Evolutionary conservation across 1,284 basidiomycete species (phyloP).

Genomic region (Phellopilus nigrolimitatus): DNA sequence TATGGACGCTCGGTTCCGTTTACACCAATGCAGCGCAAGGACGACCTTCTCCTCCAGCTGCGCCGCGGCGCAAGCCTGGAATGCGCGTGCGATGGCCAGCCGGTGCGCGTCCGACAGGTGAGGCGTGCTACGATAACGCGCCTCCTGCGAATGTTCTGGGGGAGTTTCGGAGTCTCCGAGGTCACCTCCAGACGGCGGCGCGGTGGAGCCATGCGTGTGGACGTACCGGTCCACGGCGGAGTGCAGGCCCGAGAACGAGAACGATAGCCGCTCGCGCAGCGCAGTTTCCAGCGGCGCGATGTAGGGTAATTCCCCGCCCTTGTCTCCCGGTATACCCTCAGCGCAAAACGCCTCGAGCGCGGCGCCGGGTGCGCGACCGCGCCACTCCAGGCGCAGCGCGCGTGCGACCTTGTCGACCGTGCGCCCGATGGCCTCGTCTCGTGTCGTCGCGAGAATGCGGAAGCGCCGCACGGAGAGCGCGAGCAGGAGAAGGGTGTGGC

Average conservation of each 20-base stretch:
- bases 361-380: slow-evolving; percentile 62
- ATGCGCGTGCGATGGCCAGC: slow-evolving; percentile 56
- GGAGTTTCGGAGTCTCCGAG: too few species aligned
- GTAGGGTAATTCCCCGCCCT: slow-evolving; percentile 27
- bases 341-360: slow-evolving; percentile 70
- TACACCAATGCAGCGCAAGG: slow-evolving; percentile 52
- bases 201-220: slow-evolving; percentile 4
- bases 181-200: too few species aligned
- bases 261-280: slow-evolving; percentile 52
- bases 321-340: slow-evolving; percentile 23
- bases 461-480: slow-evolving; percentile 58
- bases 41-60: slow-evolving; percentile 76
- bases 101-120: slow-evolving; percentile 26
- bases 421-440: slow-evolving; percentile 75
- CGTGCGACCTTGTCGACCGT: slow-evolving; percentile 79
- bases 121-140: slow-evolving; percentile 25
- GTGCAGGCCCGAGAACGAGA: slow-evolving; percentile 76
- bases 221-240: slow-evolving; percentile 58
- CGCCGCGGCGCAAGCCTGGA: slow-evolving; percentile 65
- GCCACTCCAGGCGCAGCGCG: slow-evolving; percentile 61
- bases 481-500: slow-evolving; percentile 85
- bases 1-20: slow-evolving; percentile 8
- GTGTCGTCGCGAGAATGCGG: slow-evolving; percentile 68
- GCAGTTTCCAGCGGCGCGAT: slow-evolving; percentile 31
- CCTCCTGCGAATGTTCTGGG: too few species aligned